phyloP scores from a whole-genome alignment of 1,284 basidiomycete genomes.

The Ceratobasidium sp. region DNA sequence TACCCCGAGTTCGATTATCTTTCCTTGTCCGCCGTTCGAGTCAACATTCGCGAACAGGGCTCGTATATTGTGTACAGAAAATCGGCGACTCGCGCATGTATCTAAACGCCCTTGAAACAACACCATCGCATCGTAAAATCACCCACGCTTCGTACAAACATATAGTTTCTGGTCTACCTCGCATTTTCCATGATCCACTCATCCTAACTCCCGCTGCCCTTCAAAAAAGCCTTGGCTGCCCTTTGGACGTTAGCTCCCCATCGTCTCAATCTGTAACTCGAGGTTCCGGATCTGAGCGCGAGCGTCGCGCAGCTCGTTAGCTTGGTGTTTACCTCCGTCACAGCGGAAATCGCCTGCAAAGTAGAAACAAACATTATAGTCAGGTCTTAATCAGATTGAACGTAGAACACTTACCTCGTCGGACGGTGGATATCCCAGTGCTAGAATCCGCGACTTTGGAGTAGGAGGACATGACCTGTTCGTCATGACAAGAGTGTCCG shows the following conservation, averaged over 20 bases:
- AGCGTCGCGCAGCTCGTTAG: constrained; percentile 80
- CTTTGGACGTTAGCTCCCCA: constrained; percentile 80
- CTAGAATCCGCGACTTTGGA: too few relatives aligned
- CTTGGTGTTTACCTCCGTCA: constrained; percentile 72
- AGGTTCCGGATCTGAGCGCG: constrained; percentile 83
- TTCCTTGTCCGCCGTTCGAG: too few relatives aligned
- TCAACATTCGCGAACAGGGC: too few relatives aligned
- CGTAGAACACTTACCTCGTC: constrained; percentile 26
- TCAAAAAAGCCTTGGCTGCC: constrained; percentile 61
- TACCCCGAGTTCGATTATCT: too few relatives aligned
- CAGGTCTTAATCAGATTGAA: background rate
- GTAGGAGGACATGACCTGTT: too few relatives aligned
- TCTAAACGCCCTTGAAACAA: background rate
- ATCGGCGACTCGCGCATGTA: too few relatives aligned
- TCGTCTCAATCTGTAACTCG: constrained; percentile 82
- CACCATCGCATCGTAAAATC: too few relatives aligned
- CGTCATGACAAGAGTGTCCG: too few relatives aligned
- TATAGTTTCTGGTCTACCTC: constrained; percentile 17
- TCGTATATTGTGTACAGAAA: too few relatives aligned
- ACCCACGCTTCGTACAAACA: constrained; percentile 15
- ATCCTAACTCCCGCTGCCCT: constrained; percentile 18
- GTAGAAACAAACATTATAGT: background rate
- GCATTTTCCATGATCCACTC: background rate
- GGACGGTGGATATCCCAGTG: too few relatives aligned
- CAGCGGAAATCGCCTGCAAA: constrained; percentile 49